Base-by-base conservation (phyloP, 176 grass and related monocot species). In the Tillandsia fasciculata region DNA sequence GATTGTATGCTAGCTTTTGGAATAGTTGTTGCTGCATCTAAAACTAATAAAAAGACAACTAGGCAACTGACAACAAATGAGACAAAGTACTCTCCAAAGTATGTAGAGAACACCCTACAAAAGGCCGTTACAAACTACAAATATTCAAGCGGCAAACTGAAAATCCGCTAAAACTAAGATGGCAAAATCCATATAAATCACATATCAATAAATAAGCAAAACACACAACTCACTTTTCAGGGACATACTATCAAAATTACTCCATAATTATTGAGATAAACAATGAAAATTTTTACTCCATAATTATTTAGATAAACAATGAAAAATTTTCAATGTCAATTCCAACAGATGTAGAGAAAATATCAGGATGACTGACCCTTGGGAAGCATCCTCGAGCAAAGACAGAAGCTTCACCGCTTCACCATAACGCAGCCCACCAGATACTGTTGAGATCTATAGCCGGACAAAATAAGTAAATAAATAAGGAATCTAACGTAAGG, bases 391-490 rank as follows among this genome's bases (percentile, higher is more conserved):
- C 71, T 97, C 94, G 1, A 97, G 94, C 77, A 79, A 69, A 0
- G 71, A 86, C 57, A 87, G 73, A 87, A 97, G 86, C 67, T 97
- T 97, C 50, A 83, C 89, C 2, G 75, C 79, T 65, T 97, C 94
- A 53, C 72, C 74, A 65, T 90, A 97, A 49, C 84, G 77, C 71
- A 97, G 75, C 63, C 83, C 87, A 67, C 81, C 86, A 59, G 82
- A 97, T 77, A 87, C 84, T 72, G 72, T 64, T 1, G 94, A 89
- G 52, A 87, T 80, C 91, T 96, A 77, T 49, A 80, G 18, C 8
- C 33, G 5, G 33, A 42, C 3, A 42, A 42, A 42, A 42, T 33
- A 64, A 64, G 80, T 49, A 54, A 26, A 57, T 69, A 13, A 51
- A 72, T 49, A 70, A 75, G 12, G 11, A 29, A 48, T 54, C 12